phyloP scores from a whole-genome alignment of 2,329 filamentous ascomycete genomes.

The Epichloe gansuensis region DNA sequence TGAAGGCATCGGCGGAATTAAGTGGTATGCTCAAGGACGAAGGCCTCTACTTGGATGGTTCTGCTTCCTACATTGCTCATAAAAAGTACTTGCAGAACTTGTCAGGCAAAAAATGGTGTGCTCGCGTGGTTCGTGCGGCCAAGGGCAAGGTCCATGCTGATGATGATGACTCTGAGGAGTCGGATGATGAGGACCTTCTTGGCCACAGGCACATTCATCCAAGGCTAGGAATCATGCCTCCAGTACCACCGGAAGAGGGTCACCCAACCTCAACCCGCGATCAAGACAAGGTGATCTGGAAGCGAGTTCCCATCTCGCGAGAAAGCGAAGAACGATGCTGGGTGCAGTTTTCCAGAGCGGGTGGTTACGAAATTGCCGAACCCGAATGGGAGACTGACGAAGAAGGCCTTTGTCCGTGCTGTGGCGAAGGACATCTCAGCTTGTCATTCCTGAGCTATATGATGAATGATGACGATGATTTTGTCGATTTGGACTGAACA shows the following conservation, averaged over 20 bases:
- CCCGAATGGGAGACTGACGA: slow-evolving; percentile 22
- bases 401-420: slow-evolving; percentile 26
- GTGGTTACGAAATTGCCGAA: slow-evolving; percentile 24
- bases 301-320: slow-evolving; percentile 31
- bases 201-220: slow-evolving; percentile 13
- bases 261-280: slow-evolving; percentile 28
- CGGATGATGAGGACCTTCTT: slow-evolving; percentile 9
- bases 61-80: slow-evolving; percentile 29
- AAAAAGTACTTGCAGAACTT: slow-evolving; percentile 27
- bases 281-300: slow-evolving; percentile 38
- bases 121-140: slow-evolving; percentile 34
- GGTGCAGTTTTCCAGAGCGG: slow-evolving; percentile 32
- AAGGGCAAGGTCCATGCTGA: slow-evolving; percentile 18
- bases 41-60: slow-evolving; percentile 35
- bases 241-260: slow-evolving; percentile 29
- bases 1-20: slow-evolving; percentile 33
- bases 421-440: slow-evolving; percentile 25
- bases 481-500: slow-evolving; percentile 2
- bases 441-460: slow-evolving; percentile 22
- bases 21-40: slow-evolving; percentile 41
- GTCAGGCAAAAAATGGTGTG: slow-evolving; percentile 25
- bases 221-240: slow-evolving; percentile 22
- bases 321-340: slow-evolving; percentile 30
- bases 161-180: slow-evolving; percentile 17
- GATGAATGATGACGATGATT: slow-evolving; percentile 8